These are phyloP conservation scores for Phytophthora ramorum DNA, from an alignment of 352 stramenopile genomes.

Conservation along the genomic window DNA sequence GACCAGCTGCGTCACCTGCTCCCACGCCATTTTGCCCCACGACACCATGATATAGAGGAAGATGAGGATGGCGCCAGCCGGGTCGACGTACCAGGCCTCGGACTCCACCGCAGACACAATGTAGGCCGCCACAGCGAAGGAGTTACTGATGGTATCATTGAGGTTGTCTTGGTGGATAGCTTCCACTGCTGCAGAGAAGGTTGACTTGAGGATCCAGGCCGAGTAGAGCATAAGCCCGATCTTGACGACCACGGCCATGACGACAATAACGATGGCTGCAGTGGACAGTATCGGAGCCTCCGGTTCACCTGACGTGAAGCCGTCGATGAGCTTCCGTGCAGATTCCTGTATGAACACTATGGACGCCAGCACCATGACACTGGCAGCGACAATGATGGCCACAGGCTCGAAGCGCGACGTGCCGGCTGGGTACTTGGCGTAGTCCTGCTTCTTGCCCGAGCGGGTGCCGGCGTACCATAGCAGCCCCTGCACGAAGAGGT, in stretches of 20 bases:
- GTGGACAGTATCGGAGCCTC: slow-evolving; percentile 86
- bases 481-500: slow-evolving; percentile 92
- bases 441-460: slow-evolving; percentile 72
- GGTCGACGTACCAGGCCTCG: slow-evolving; percentile 90
- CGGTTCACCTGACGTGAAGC: slow-evolving; percentile 59
- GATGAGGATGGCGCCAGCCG: slow-evolving; percentile 92
- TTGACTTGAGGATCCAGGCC: slow-evolving; percentile 60
- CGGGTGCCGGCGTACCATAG: slow-evolving; percentile 90
- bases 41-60: slow-evolving; percentile 94
- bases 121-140: slow-evolving; percentile 86
- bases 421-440: slow-evolving; percentile 93
- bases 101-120: slow-evolving; percentile 53
- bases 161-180: slow-evolving; percentile 93
- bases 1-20: slow-evolving; percentile 90
- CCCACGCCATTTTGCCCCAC: slow-evolving; percentile 92
- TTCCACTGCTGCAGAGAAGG: slow-evolving; percentile 57
- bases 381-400: slow-evolving; percentile 92
- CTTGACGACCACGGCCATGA: slow-evolving; percentile 67
- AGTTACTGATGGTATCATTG: slow-evolving; percentile 95
- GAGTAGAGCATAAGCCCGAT: slow-evolving; percentile 75
- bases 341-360: slow-evolving; percentile 84
- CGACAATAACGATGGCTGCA: slow-evolving; percentile 86
- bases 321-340: slow-evolving; percentile 54
- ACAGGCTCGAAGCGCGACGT: slow-evolving; percentile 92
- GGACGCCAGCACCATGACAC: slow-evolving; percentile 92